phyloP scores from a whole-genome alignment of 352 stramenopile genomes.

The Pythium rhizo-oryzae region DNA sequence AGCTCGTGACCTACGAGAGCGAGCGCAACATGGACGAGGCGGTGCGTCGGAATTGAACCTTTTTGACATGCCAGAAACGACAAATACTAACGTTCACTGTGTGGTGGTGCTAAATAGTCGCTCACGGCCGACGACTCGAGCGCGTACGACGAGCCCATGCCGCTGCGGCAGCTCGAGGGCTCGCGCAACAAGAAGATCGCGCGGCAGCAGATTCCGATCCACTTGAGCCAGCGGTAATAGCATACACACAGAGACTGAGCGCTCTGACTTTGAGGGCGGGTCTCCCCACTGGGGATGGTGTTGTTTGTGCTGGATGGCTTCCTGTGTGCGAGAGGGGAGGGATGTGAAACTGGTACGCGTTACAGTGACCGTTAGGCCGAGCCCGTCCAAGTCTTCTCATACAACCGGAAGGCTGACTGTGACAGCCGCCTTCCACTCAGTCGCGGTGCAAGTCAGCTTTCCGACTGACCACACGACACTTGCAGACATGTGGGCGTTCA shows the following conservation, averaged over 20 bases:
- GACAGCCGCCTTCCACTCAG: too few relatives aligned
- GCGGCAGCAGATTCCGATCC: conserved; percentile 66
- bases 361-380: neutral
- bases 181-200: conserved; percentile 80
- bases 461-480: too few relatives aligned
- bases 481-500: conserved; percentile 18
- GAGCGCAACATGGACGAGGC: conserved; percentile 42
- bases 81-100: too few relatives aligned
- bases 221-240: conserved; percentile 39
- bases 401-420: too few relatives aligned
- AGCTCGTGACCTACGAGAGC: conserved; percentile 75
- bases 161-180: conserved; percentile 52
- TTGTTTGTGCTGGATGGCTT: neutral
- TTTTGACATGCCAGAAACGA: too few relatives aligned
- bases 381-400: neutral
- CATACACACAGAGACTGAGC: neutral
- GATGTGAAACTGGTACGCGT: conserved; percentile 11
- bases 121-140: conserved; percentile 24
- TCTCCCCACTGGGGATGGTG: neutral
- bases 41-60: too few relatives aligned
- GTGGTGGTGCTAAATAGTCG: neutral
- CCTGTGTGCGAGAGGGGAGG: neutral
- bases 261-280: too few relatives aligned
- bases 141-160: conserved; percentile 38
- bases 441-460: neutral